These are phyloP conservation scores for Lactarius pseudohatsudake DNA, from an alignment of 768 basidiomycete species.

Conservation along the genomic window DNA sequence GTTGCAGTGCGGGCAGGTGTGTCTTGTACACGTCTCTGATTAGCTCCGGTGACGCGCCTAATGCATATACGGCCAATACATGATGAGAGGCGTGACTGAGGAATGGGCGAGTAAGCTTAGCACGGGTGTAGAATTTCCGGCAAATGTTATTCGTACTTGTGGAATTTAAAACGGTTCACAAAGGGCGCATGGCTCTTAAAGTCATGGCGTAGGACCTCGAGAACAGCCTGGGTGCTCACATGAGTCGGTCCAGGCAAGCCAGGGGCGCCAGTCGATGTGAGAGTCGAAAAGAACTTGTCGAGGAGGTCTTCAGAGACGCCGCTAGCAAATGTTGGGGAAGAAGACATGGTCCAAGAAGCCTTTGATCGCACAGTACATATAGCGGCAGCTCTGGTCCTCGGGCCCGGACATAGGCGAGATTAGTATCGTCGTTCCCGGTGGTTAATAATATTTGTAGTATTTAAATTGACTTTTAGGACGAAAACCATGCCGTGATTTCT, in stretches of 20 bases:
- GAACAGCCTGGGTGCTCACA: conserved; percentile 5
- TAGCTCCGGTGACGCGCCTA: conserved; percentile 51
- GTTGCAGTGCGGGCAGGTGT: conserved; percentile 36
- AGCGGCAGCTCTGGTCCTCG: neutral
- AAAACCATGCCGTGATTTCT: too few relatives aligned
- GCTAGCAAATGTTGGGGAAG: neutral
- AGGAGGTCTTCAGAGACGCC: conserved; percentile 4
- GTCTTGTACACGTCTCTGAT: conserved; percentile 44
- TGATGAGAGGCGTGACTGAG: conserved; percentile 57
- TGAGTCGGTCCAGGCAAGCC: conserved; percentile 9
- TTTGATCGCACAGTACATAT: neutral
- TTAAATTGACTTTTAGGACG: too few relatives aligned
- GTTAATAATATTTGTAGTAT: too few relatives aligned
- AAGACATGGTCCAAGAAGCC: neutral
- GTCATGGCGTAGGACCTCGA: conserved; percentile 14
- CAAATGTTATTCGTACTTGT: neutral
- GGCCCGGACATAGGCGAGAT: too few relatives aligned
- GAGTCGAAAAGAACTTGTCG: conserved; percentile 4
- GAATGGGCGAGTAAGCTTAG: neutral
- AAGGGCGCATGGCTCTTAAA: neutral
- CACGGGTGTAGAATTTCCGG: neutral
- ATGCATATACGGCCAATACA: conserved; percentile 54
- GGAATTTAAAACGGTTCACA: conserved; percentile 6
- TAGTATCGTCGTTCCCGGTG: too few relatives aligned
- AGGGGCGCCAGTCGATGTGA: neutral